phyloP scores from a whole-genome alignment of 495 filamentous ascomycete genomes.

The Penicillium argentinense region DNA sequence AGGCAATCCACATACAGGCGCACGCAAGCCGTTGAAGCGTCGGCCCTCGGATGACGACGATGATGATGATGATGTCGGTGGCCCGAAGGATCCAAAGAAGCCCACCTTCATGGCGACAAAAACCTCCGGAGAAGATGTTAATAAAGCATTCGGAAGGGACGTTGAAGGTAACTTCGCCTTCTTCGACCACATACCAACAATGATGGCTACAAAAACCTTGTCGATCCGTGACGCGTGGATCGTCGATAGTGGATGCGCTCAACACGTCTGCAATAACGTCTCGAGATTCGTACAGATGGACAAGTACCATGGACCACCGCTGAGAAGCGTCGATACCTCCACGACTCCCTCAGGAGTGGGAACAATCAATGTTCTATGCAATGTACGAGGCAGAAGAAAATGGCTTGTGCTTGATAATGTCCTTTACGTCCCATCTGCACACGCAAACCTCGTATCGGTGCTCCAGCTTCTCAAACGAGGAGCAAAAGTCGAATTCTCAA shows the following conservation, averaged over 20 bases:
- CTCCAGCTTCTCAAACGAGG: constrained; percentile 16
- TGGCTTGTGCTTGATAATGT: constrained; percentile 14
- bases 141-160: constrained; percentile 11
- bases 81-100: constrained; percentile 8
- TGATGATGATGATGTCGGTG: constrained; percentile 9
- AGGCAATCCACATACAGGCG: constrained; percentile 6
- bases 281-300: constrained; percentile 11
- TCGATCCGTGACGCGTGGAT: constrained; percentile 16
- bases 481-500: constrained; percentile 14
- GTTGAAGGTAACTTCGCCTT: constrained; percentile 10
- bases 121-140: constrained; percentile 10
- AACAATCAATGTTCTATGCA: constrained; percentile 9
- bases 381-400: constrained; percentile 15
- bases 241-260: constrained; percentile 16
- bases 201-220: constrained; percentile 12
- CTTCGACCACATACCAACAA: constrained; percentile 6
- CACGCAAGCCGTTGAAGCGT: constrained; percentile 10
- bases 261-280: constrained; percentile 14
- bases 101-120: constrained; percentile 14
- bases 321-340: constrained; percentile 11
- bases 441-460: constrained; percentile 13
- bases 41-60: constrained; percentile 11
- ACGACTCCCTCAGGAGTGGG: constrained; percentile 5
- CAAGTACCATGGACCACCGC: constrained; percentile 9
- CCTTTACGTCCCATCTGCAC: constrained; percentile 12